A percentile compares a stretch with the other conserved stretches of the same genome.
Evolutionary conservation across 1,284 basidiomycete species (phyloP).

Genomic region (Leccinum griseonigrum): DNA sequence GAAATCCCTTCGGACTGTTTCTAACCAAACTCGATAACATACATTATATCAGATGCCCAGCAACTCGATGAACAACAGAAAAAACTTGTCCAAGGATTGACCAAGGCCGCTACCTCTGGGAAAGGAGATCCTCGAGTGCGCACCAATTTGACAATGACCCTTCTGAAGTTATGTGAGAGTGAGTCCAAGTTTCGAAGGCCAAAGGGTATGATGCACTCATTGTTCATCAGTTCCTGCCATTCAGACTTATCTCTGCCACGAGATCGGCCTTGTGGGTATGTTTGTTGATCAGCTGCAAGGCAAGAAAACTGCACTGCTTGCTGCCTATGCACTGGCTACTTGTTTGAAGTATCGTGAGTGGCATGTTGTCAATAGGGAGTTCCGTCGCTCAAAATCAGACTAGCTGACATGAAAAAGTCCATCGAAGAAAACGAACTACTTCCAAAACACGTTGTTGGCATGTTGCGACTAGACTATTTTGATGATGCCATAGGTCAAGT

Average conservation of each 20-base stretch:
- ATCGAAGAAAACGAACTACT: background rate
- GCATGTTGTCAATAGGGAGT: background rate
- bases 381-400: background rate
- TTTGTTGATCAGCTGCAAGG: constrained; percentile 16
- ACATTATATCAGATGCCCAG: constrained; percentile 2
- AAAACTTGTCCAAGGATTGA: constrained; percentile 13
- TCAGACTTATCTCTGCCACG: background rate
- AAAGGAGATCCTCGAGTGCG: constrained; percentile 12
- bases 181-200: background rate
- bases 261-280: background rate
- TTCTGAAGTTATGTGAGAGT: constrained; percentile 4
- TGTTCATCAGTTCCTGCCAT: constrained; percentile 2
- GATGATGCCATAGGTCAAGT: constrained; percentile 13
- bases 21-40: background rate
- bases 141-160: constrained; percentile 20
- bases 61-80: background rate
- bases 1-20: background rate
- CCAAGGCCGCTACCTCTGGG: background rate
- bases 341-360: constrained; percentile 18
- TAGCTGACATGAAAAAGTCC: constrained; percentile 20
- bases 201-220: background rate
- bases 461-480: constrained; percentile 11
- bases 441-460: constrained; percentile 11
- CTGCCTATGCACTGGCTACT: constrained; percentile 14
- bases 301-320: constrained; percentile 11